Percentiles rank a stretch among this genome's conserved stretches.
These are phyloP conservation scores for Emergomyces pasteurianus DNA, from an alignment of 2,329 filamentous ascomycete genomes.

Conservation along the genomic window DNA sequence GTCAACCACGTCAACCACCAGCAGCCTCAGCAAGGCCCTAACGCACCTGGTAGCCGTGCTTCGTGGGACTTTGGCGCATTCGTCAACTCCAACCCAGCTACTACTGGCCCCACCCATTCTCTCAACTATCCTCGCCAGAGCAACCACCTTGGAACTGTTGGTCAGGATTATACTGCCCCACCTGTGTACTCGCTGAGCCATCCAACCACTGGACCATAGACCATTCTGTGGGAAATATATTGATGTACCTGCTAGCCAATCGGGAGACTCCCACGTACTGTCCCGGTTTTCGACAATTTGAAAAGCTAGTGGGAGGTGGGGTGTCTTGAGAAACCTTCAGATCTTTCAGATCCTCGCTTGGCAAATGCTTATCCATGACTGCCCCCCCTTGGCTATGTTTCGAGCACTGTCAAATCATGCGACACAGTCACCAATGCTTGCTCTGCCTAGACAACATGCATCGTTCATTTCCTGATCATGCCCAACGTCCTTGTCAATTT, in stretches of 20 bases:
- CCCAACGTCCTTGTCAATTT: background rate
- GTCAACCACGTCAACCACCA: slow-evolving; percentile 23
- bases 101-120: slow-evolving; percentile 17
- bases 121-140: slow-evolving; percentile 20
- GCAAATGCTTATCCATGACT: background rate
- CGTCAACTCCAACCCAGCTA: slow-evolving; percentile 17
- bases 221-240: background rate
- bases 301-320: background rate
- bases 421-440: slow-evolving; percentile 1
- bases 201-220: slow-evolving; percentile 15
- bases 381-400: background rate
- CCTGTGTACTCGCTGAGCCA: slow-evolving; percentile 24
- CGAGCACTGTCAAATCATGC: slow-evolving; percentile 1
- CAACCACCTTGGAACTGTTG: background rate
- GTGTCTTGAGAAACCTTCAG: background rate
- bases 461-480: background rate
- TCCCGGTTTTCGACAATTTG: background rate
- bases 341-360: background rate
- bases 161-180: slow-evolving; percentile 8
- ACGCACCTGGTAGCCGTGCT: slow-evolving; percentile 21
- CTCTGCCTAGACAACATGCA: background rate
- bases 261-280: background rate
- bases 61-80: slow-evolving; percentile 30
- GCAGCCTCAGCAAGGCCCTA: slow-evolving; percentile 17
- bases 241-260: background rate